phyloP scores from a whole-genome alignment of 768 basidiomycete genomes.

The Cubamyces lactineus region DNA sequence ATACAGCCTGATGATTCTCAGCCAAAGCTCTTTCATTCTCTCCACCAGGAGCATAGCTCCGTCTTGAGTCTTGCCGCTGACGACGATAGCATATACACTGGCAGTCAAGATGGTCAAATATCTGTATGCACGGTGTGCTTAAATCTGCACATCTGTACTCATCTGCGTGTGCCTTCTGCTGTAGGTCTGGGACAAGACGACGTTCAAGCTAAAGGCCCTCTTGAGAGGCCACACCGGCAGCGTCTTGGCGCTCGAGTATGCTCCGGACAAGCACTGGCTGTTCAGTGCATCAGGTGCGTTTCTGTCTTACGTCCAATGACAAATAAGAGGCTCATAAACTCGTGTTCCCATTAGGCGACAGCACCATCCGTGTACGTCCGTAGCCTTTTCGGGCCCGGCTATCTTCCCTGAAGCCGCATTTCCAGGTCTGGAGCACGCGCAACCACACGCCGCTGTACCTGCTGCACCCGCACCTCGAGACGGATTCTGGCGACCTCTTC shows the following conservation, averaged over 20 bases:
- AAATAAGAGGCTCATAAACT: background rate
- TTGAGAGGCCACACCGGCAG: slow-evolving; percentile 84
- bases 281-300: slow-evolving; percentile 83
- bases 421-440: slow-evolving; percentile 81
- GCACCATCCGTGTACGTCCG: slow-evolving; percentile 74
- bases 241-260: slow-evolving; percentile 78
- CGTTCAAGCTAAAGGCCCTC: slow-evolving; percentile 67
- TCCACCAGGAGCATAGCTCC: slow-evolving; percentile 69
- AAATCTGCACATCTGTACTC: background rate
- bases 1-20: slow-evolving; percentile 3
- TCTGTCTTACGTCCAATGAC: background rate
- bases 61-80: slow-evolving; percentile 78
- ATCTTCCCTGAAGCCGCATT: slow-evolving; percentile 11
- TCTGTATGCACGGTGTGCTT: slow-evolving; percentile 45
- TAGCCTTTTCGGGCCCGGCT: background rate
- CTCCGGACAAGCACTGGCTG: slow-evolving; percentile 77
- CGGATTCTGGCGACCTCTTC: slow-evolving; percentile 85
- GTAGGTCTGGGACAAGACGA: slow-evolving; percentile 87
- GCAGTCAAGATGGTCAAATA: slow-evolving; percentile 78
- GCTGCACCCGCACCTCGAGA: slow-evolving; percentile 77
- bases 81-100: slow-evolving; percentile 75
- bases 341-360: slow-evolving; percentile 65
- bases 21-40: slow-evolving; percentile 58
- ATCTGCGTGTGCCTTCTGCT: background rate
- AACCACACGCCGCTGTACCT: slow-evolving; percentile 69